A percentile compares a stretch with the other conserved stretches of the same genome.
These are phyloP conservation scores for Boehmeria nivea DNA, from an alignment of 306 rosid genomes.

Conservation along the genomic window DNA sequence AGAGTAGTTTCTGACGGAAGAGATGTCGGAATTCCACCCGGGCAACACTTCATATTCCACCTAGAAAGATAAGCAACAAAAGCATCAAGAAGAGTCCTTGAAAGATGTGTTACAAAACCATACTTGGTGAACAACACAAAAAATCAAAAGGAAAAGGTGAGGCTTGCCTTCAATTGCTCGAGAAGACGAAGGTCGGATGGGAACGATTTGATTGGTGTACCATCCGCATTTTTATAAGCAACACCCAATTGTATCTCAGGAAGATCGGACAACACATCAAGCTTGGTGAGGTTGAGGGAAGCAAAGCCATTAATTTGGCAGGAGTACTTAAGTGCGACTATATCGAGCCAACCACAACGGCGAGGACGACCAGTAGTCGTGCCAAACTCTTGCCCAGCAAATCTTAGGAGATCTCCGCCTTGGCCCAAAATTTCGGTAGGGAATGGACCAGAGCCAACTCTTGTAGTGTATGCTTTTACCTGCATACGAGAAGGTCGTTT, in stretches of 20 bases:
- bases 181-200: constrained; percentile 83
- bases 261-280: constrained; percentile 79
- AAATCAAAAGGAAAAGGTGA: background rate
- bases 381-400: constrained; percentile 95
- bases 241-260: constrained; percentile 73
- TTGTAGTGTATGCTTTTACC: constrained; percentile 96
- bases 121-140: background rate
- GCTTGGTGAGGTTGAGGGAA: constrained; percentile 84
- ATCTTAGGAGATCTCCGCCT: constrained; percentile 81
- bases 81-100: constrained; percentile 52
- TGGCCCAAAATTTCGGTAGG: constrained; percentile 83
- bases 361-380: constrained; percentile 97
- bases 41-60: constrained; percentile 84
- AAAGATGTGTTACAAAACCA: constrained; percentile 14
- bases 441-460: constrained; percentile 97
- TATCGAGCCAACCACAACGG: constrained; percentile 97
- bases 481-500: constrained; percentile 42
- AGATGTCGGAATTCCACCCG: constrained; percentile 85
- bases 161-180: constrained; percentile 70
- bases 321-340: constrained; percentile 63
- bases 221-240: constrained; percentile 55
- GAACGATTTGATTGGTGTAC: constrained; percentile 63
- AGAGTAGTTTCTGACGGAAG: constrained; percentile 67
- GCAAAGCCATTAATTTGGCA: constrained; percentile 91
- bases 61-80: constrained; percentile 33